A percentile compares a stretch with the other conserved stretches of the same genome.
Evolutionary conservation across 192 early-diverging fungal genomes (phyloP).

Genomic region (Backusella tuberculispora): DNA sequence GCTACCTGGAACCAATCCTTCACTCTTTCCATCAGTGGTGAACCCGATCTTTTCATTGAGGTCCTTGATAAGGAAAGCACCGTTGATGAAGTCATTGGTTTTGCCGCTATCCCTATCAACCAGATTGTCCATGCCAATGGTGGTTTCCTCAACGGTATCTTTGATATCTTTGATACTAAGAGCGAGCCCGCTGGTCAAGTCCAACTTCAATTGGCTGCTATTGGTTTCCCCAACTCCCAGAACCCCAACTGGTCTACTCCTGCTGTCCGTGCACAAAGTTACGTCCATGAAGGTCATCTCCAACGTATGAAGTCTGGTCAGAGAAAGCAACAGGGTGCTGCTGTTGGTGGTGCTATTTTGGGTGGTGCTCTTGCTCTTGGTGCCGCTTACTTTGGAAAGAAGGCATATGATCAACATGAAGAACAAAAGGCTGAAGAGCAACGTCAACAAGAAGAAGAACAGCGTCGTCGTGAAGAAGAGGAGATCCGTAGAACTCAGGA

Average conservation of each 20-base stretch:
- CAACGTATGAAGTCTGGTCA: conserved; percentile 45
- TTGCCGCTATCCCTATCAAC: conserved; percentile 53
- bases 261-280: conserved; percentile 39
- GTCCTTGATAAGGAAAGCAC: conserved; percentile 51
- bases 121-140: conserved; percentile 49
- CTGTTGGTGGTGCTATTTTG: conserved; percentile 41
- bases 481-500: conserved; percentile 23
- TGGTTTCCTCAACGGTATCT: conserved; percentile 43
- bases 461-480: conserved; percentile 31
- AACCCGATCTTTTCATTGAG: conserved; percentile 50
- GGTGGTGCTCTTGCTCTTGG: conserved; percentile 49
- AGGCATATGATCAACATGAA: conserved; percentile 35
- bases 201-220: conserved; percentile 40
- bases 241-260: background rate
- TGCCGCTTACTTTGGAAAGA: conserved; percentile 47
- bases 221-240: conserved; percentile 44
- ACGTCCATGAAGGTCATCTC: conserved; percentile 42
- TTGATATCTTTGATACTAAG: conserved; percentile 42
- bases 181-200: conserved; percentile 43
- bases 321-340: conserved; percentile 43
- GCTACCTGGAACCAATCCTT: conserved; percentile 56
- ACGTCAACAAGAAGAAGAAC: conserved; percentile 21
- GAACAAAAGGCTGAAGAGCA: conserved; percentile 42
- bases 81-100: conserved; percentile 46
- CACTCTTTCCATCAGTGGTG: conserved; percentile 40